These are phyloP conservation scores for Yamadazyma takamatsuzukensis DNA, from an alignment of 805 yeast species.

Conservation along the genomic window DNA sequence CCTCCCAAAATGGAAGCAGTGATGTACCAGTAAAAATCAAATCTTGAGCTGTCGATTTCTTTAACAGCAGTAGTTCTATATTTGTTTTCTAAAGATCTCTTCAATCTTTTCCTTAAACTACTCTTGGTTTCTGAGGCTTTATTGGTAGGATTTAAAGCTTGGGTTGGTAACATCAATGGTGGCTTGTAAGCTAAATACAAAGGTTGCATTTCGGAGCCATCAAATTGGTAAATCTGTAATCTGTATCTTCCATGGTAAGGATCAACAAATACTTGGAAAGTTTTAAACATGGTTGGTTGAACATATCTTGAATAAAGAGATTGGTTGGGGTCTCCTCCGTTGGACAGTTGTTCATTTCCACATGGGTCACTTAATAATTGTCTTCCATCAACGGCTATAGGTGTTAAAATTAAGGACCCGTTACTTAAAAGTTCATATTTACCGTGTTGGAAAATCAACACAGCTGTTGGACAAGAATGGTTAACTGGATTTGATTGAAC, in stretches of 20 bases:
- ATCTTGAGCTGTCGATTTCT: constrained; percentile 28
- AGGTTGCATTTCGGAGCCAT: constrained; percentile 82
- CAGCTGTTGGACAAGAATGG: constrained; percentile 83
- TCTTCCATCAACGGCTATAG: constrained; percentile 87
- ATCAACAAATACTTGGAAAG: constrained; percentile 61
- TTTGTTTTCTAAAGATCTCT: constrained; percentile 76
- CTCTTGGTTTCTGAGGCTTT: constrained; percentile 31
- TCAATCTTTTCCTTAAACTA: constrained; percentile 45
- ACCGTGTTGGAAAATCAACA: constrained; percentile 87
- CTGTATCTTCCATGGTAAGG: constrained; percentile 80
- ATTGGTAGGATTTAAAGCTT: constrained; percentile 82
- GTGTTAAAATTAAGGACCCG: constrained; percentile 67
- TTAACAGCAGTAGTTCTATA: constrained; percentile 71
- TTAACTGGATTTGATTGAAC: constrained; percentile 65
- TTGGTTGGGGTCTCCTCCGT: constrained; percentile 13
- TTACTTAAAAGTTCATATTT: constrained; percentile 58
- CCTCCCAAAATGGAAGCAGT: constrained; percentile 44
- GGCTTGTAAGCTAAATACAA: constrained; percentile 89
- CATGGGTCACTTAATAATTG: constrained; percentile 90
- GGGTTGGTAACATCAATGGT: constrained; percentile 93
- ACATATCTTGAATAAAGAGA: constrained; percentile 70
- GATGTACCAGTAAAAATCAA: constrained; percentile 54
- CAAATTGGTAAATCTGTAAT: constrained; percentile 69
- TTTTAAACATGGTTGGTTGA: constrained; percentile 58
- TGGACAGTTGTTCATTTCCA: constrained; percentile 30